Evolutionary conservation across 768 basidiomycete species (phyloP).

Genomic region (Chalciporus piperatus): DNA sequence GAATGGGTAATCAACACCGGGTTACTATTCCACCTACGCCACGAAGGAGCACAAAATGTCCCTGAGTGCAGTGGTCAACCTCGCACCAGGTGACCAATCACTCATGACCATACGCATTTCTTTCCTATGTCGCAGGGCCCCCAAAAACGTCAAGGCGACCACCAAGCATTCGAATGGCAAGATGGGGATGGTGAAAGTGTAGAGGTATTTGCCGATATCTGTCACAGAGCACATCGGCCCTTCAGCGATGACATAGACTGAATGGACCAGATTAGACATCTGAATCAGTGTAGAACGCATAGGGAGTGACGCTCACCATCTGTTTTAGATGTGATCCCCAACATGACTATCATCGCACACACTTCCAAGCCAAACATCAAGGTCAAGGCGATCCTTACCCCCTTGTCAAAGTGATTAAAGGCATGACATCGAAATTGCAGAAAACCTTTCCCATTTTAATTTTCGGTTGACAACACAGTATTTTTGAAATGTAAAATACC

Average conservation of each 20-base stretch:
- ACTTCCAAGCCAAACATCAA: neutral
- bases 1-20: too few relatives aligned
- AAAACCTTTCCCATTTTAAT: neutral
- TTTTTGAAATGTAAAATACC: neutral
- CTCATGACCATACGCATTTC: constrained; percentile 12
- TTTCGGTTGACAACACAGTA: too few relatives aligned
- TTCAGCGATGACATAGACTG: neutral
- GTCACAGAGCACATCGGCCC: neutral
- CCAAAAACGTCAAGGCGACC: constrained; percentile 24
- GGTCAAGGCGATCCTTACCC: neutral
- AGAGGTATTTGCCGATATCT: neutral
- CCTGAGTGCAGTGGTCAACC: constrained; percentile 24
- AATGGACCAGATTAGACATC: neutral
- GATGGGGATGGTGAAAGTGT: constrained; percentile 21
- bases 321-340: neutral
- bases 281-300: too few relatives aligned
- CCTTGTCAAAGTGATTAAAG: neutral
- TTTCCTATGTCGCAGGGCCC: constrained; percentile 19
- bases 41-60: constrained; percentile 22
- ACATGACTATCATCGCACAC: neutral
- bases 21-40: neutral
- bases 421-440: constrained; percentile 2
- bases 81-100: constrained; percentile 15
- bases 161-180: constrained; percentile 29
- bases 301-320: neutral